Conservation (phyloP, 192 early-diverging fungal genomes). For the Gigaspora rosea region DNA sequence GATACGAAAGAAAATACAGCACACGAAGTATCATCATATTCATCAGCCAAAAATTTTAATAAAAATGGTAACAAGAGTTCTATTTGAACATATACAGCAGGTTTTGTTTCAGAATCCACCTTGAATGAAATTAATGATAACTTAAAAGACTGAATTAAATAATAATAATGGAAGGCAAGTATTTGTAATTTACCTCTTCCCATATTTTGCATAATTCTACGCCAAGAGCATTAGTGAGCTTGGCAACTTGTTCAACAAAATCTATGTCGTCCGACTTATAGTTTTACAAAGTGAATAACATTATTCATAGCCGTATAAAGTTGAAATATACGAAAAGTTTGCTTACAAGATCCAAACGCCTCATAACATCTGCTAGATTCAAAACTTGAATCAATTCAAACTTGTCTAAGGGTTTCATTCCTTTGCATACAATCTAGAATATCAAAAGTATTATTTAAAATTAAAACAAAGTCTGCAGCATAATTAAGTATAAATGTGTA, state of each 20-base stretch:
- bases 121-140: conserved; percentile 12
- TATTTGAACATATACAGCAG: conserved; percentile 64
- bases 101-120: conserved; percentile 40
- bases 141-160: too few relatives aligned
- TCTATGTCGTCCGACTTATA: conserved; percentile 49
- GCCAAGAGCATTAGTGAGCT: conserved; percentile 74
- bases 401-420: conserved; percentile 91
- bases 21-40: conserved; percentile 81
- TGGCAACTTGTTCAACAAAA: conserved; percentile 71
- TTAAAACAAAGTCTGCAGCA: too few relatives aligned
- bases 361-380: conserved; percentile 55
- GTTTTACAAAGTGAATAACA: neutral
- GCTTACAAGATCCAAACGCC: conserved; percentile 48
- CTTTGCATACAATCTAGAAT: conserved; percentile 76
- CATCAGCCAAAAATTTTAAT: conserved; percentile 76
- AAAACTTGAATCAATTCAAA: conserved; percentile 80
- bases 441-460: neutral
- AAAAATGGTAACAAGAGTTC: conserved; percentile 77
- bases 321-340: neutral
- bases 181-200: conserved; percentile 39
- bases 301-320: neutral
- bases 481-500: conserved; percentile 15
- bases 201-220: conserved; percentile 70
- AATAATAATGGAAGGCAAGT: too few relatives aligned
- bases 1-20: conserved; percentile 78